Base-by-base conservation (phyloP, 2,329 filamentous ascomycete species). In the Penicillium sp. region DNA sequence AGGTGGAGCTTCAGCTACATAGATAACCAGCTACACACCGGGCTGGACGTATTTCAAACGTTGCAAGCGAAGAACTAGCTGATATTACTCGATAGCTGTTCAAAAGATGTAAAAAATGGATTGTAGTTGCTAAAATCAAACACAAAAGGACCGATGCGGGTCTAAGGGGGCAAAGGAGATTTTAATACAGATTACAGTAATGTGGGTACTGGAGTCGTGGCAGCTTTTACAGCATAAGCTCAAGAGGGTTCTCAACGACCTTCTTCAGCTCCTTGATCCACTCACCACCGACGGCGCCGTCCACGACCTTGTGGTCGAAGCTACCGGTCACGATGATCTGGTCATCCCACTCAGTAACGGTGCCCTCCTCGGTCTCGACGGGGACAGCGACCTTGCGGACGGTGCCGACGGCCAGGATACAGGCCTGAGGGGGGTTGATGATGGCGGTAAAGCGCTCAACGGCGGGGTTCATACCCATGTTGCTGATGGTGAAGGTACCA, bases 381-480 rank as follows among this genome's bases (percentile, higher is more conserved):
- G 92, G 92, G 55, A 98, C 81, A 47, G 96, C 91, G 54, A 98
- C 93, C 89, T 98, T 98, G 81, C 91, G 90, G 69, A 91, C 92
- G 66, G 92, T 96, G 71, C 96, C 95, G 58, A 99, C 91, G 54
- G 95, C 93, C 63, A 99, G 85, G 76, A 99, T 99, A 73, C 88
- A 90, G 54, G 95, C 91, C 83, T 99, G 96, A 53, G 95, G 95
- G 66, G 96, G 95, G 87, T 99, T 99, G 85, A 99, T 96, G 73
- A 99, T 90, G 67, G 95, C 95, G 52, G 95, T 98, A 82, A 99
- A 99, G 76, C 93, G 87, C 80, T 98, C 93, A 62, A 99, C 89
- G 50, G 95, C 93, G 48, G 88, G 74, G 86, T 99, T 99, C 95
- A 99, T 99, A 79, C 95, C 95, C 95, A 99, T 96, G 87, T 99